Evolutionary conservation across 164 flowering plant genomes (phyloP).

Genomic region (Magnolia kwangsiensis): DNA sequence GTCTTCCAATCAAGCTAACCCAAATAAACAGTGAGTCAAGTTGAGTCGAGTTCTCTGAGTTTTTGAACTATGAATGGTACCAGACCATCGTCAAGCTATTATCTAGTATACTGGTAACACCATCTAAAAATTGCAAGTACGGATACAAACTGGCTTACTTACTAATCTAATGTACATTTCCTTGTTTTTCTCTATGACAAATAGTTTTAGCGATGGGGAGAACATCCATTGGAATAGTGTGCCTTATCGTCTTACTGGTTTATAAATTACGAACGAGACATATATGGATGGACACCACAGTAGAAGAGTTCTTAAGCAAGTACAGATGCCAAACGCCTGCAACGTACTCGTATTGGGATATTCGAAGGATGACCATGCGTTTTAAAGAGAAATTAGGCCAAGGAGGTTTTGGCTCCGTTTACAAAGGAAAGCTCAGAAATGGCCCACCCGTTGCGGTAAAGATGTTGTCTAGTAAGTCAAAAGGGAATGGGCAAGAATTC

Average conservation of each 20-base stretch:
- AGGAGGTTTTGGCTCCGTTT: slow-evolving; percentile 14
- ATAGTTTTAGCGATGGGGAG: neutral
- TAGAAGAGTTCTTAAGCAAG: neutral
- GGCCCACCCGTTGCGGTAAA: slow-evolving; percentile 2
- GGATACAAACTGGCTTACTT: too few relatives aligned
- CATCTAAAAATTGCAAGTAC: too few relatives aligned
- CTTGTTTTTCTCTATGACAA: too few relatives aligned
- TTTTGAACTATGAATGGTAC: too few relatives aligned
- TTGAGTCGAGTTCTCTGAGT: too few relatives aligned
- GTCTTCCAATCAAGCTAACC: too few relatives aligned
- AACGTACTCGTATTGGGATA: neutral
- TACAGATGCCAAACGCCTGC: neutral
- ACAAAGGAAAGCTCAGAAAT: slow-evolving; percentile 1
- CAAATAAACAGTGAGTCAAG: too few relatives aligned
- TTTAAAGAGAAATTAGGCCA: slow-evolving; percentile 1
- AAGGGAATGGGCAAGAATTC: slow-evolving; percentile 8
- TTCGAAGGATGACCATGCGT: neutral
- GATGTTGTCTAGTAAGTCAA: neutral
- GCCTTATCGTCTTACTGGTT: neutral
- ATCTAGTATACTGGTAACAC: too few relatives aligned
- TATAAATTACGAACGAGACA: neutral
- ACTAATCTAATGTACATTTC: too few relatives aligned
- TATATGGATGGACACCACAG: neutral
- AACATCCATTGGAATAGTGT: neutral
- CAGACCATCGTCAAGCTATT: too few relatives aligned